These are phyloP conservation scores for Xylariales sp. DNA, from an alignment of 2,329 filamentous ascomycete genomes.

Conservation along the genomic window DNA sequence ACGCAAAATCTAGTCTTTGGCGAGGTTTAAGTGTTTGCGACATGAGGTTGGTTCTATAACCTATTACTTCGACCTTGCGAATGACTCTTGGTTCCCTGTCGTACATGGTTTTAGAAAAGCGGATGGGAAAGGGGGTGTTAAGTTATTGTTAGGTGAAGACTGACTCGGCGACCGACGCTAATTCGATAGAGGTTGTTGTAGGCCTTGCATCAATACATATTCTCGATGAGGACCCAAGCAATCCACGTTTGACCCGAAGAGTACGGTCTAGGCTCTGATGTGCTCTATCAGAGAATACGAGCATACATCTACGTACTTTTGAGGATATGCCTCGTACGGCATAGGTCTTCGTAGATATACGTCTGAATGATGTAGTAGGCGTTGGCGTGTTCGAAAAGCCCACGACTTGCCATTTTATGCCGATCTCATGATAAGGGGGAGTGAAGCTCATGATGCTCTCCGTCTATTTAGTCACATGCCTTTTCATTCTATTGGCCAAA, in stretches of 20 bases:
- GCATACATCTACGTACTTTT: background rate
- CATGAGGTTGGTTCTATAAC: background rate
- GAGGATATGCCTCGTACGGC: background rate
- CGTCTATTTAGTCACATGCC: background rate
- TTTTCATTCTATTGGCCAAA: background rate
- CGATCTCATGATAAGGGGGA: conserved; percentile 6
- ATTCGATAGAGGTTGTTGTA: background rate
- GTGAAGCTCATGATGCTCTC: conserved; percentile 13
- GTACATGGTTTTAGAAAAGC: background rate
- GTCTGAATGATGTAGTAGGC: conserved; percentile 1
- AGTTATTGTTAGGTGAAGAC: too few species aligned
- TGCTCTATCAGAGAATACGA: background rate
- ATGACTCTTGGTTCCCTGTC: background rate
- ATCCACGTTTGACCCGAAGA: background rate
- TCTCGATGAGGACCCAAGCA: background rate
- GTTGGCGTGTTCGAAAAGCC: background rate
- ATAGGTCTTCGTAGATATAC: background rate
- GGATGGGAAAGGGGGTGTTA: background rate
- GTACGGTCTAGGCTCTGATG: background rate
- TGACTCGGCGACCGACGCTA: background rate
- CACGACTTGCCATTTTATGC: background rate
- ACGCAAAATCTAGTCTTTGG: background rate
- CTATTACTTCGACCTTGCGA: background rate
- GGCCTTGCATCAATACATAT: background rate
- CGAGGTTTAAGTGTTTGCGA: background rate